Base-by-base conservation (phyloP, 192 early-diverging fungal species). In the Allomyces macrogynus region DNA sequence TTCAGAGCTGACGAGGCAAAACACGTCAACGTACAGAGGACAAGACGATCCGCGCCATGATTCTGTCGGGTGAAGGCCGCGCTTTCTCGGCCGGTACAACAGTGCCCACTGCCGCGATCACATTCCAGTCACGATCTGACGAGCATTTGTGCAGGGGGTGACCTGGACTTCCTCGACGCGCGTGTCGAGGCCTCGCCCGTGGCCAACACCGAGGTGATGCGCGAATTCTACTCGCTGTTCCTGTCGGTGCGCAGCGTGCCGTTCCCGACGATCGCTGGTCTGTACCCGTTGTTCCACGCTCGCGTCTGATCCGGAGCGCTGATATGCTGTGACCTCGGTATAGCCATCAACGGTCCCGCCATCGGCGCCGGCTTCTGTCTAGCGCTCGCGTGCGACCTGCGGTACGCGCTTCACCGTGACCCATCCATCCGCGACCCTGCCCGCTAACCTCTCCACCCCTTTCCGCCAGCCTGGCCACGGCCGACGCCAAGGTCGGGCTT, bases 201-300 rank as follows among this genome's bases (percentile, higher is more conserved):
- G n/a, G 18, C 40, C 20, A 72, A 72, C 57, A 64, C 65, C 12
- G 71, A 72, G 43, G 65, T 49, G 14, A 72, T 72, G 71, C 26
- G 70, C 18, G n/a, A 49, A 23, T 73, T 73, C 67, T 73, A 73
- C 57, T 9, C 44, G 62, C 67, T 67, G 12, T 71, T 71, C 65
- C 44, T 71, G 61, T 24, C 40, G 32, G 61, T 71, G 32, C 67
- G 70, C n/a, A n/a, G 16, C 16, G 24, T 72, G 32, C 65, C 65
- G 23, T 49, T 67, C 26, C 68, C 68, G 10, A 69, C 68, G 27
- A 67, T 70, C 9, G 69, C 24, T 5, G 23, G 61, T 25, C 3
- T 9, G 61, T 62, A 12, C 1, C 20, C 16, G 60, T 16, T 23
- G 4, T 0, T 0, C 32, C 32, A 40, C 3, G 32, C 7, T 40